Percentiles rank a stretch among this genome's conserved stretches.
Evolutionary conservation across 768 basidiomycete genomes (phyloP).

Genomic region (Pholiota conissans): DNA sequence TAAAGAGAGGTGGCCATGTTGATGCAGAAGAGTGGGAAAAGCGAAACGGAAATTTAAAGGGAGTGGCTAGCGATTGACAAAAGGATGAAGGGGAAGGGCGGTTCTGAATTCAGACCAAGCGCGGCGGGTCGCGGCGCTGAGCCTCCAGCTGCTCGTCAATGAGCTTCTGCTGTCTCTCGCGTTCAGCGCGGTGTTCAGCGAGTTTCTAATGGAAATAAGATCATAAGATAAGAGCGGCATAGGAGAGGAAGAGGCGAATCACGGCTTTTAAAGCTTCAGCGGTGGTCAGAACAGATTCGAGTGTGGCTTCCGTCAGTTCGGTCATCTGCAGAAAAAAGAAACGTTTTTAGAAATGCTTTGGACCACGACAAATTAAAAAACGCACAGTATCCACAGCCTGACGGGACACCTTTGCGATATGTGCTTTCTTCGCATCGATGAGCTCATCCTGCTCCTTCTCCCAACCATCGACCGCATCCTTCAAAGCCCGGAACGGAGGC

Average conservation of each 20-base stretch:
- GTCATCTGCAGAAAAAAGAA: conserved; percentile 53
- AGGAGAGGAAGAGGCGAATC: conserved; percentile 26
- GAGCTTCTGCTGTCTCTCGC: conserved; percentile 39
- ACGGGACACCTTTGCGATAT: conserved; percentile 41
- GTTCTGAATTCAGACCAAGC: conserved; percentile 29
- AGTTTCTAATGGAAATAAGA: conserved; percentile 38
- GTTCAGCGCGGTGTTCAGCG: conserved; percentile 50
- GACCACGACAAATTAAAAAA: too few relatives aligned
- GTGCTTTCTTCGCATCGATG: conserved; percentile 46
- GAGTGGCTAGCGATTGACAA: too few relatives aligned
- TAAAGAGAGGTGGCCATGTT: too few relatives aligned
- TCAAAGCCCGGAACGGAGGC: not conserved
- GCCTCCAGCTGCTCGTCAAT: conserved; percentile 29
- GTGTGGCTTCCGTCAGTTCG: conserved; percentile 66
- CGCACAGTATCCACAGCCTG: conserved; percentile 52
- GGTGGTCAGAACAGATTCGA: conserved; percentile 57
- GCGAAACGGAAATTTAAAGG: too few relatives aligned
- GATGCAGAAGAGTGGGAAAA: too few relatives aligned
- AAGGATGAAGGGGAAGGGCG: too few relatives aligned
- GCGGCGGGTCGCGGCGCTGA: conserved; percentile 29
- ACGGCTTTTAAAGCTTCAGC: conserved; percentile 64
- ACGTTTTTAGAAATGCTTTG: too few relatives aligned
- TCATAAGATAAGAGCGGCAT: conserved; percentile 23
- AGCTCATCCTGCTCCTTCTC: conserved; percentile 14
- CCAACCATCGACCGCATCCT: conserved; percentile 4